Conservation (phyloP, 2,329 filamentous ascomycete species). For the Lachnellula cervina region DNA sequence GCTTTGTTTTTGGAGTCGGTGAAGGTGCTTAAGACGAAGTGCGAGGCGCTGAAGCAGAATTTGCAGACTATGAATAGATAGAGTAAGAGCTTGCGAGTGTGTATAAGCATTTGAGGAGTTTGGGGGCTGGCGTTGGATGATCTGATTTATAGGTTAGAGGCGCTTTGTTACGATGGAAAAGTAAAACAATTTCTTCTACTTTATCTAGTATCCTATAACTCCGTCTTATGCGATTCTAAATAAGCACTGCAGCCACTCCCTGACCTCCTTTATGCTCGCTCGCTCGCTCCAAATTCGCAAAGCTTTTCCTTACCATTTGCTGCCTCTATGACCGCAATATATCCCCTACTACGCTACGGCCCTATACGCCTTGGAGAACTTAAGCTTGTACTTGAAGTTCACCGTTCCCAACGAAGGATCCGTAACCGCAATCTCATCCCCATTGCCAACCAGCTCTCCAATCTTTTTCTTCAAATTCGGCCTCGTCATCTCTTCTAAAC, state of each 20-base stretch:
- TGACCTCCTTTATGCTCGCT: not conserved
- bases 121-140: conserved; percentile 26
- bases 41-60: conserved; percentile 65
- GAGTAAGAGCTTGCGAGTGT: not conserved
- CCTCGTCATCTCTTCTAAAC: conserved; percentile 78
- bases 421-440: conserved; percentile 86
- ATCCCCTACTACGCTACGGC: not conserved
- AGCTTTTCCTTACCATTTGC: not conserved
- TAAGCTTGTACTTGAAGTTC: conserved; percentile 31
- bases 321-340: not conserved
- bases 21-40: conserved; percentile 81
- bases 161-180: conserved; percentile 11
- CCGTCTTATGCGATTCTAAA: not conserved
- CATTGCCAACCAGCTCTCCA: conserved; percentile 68
- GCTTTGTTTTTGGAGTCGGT: conserved; percentile 89
- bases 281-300: not conserved
- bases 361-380: conserved; percentile 21
- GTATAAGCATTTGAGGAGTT: conserved; percentile 24
- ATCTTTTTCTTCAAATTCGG: conserved; percentile 78
- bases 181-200: conserved; percentile 6
- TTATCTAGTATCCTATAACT: conserved; percentile 4
- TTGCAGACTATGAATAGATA: conserved; percentile 54
- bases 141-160: conserved; percentile 14
- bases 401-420: conserved; percentile 73
- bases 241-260: not conserved